Evolutionary conservation across 1,284 basidiomycete species (phyloP), one percentile per base, ranked within the genome.

Genomic region (Austroboletus novae-zelandiae): DNA sequence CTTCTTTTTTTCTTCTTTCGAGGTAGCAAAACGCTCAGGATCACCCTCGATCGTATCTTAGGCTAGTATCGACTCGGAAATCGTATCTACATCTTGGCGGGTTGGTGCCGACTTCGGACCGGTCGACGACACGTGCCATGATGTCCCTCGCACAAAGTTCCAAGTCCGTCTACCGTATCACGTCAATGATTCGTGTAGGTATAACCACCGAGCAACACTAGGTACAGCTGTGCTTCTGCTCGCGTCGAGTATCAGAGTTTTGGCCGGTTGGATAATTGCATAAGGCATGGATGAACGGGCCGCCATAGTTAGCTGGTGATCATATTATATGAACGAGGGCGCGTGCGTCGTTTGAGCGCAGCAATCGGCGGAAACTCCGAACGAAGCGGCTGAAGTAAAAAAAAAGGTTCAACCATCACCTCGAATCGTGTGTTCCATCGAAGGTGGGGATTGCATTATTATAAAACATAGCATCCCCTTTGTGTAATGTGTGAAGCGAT

Each of bases 121-220:
- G 61, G 48, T 42, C 37, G 40, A 37, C 36, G 17, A 37, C 36
- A 37, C 18, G 36, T 15, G 32, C 13, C 36, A 17, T 37, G 36
- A 17, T 37, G 36, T 37, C 13, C n/a, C n/a, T 37, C 36, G 4
- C 50, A 35, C 66, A 69, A 63, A 61, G 66, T 68, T 37, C 66
- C 52, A 65, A 51, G 51, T 53, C 52, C 45, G 45, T 63, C 36
- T 41, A 36, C 36, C 41, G 23, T 50, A 66, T 67, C 53, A 68
- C 67, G 61, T 68, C 64, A 40, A 25, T 15, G 36, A 67, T 66
- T 63, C 54, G 65, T 53, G 13, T 35, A 20, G 17, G 17, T 27
- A 40, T 55, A 52, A n/a, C 52, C 48, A 48, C 58, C 44, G 43
- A 48, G 34, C 7, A 8, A 47, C 43, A 52, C 50, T 50, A 47